A percentile compares a stretch with the other conserved stretches of the same genome.
Evolutionary conservation across 2,329 filamentous ascomycete genomes (phyloP).

Genomic region (Trichoderma gracile): DNA sequence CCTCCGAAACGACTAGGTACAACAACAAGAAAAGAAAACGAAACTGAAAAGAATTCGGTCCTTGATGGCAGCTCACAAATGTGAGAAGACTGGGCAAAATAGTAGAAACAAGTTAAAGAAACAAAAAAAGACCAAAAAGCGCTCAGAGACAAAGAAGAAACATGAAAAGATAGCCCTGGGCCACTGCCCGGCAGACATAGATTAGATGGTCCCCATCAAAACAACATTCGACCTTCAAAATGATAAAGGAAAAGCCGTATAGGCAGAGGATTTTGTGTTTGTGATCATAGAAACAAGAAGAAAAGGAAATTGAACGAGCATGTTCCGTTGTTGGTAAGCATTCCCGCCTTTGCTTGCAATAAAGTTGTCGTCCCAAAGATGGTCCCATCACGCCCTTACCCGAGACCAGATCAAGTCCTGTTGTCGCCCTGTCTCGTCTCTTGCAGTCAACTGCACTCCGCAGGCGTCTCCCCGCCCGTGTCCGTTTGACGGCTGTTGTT

Average conservation of each 20-base stretch:
- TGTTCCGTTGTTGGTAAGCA: neutral
- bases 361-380: neutral
- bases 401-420: conserved; percentile 19
- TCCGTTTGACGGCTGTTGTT: neutral
- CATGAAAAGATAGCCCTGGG: conserved; percentile 5
- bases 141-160: conserved; percentile 5
- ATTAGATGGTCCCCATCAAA: conserved; percentile 16
- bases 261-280: conserved; percentile 4
- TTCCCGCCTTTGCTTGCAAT: neutral
- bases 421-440: conserved; percentile 8
- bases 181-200: neutral
- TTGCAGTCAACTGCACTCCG: neutral
- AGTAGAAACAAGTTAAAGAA: neutral
- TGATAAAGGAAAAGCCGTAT: conserved; percentile 1
- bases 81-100: neutral
- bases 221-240: neutral
- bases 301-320: neutral
- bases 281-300: neutral
- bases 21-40: neutral
- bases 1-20: neutral
- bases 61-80: neutral
- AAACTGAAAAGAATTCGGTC: neutral
- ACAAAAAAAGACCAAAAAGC: neutral
- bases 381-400: neutral
- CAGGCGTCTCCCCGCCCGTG: neutral